phyloP scores from a whole-genome alignment of 768 basidiomycete species.

The Mycena chlorophos region DNA sequence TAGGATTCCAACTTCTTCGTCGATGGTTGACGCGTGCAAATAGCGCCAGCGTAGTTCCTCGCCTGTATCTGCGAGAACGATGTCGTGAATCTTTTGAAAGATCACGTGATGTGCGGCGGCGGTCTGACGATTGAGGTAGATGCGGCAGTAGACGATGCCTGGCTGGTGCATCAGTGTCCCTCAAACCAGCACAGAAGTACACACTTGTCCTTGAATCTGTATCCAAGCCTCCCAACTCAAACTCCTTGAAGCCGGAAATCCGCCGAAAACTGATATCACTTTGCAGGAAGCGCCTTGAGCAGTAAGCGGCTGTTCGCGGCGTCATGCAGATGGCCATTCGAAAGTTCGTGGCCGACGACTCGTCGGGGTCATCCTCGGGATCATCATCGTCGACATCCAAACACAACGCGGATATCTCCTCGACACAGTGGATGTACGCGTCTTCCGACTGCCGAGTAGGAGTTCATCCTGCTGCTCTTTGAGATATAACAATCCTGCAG shows the following conservation, averaged over 20 bases:
- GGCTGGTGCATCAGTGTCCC: background rate
- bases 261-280: slow-evolving; percentile 22
- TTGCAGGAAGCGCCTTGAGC: slow-evolving; percentile 23
- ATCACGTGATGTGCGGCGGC: slow-evolving; percentile 18
- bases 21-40: slow-evolving; percentile 3
- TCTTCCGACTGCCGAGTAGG: slow-evolving; percentile 3
- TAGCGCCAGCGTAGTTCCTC: slow-evolving; percentile 19
- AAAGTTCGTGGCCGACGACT: slow-evolving; percentile 1
- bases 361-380: slow-evolving; percentile 3
- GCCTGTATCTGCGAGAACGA: slow-evolving; percentile 20
- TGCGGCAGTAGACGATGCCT: slow-evolving; percentile 15
- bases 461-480: slow-evolving; percentile 15
- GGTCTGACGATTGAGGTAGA: slow-evolving; percentile 21
- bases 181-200: background rate
- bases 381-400: slow-evolving; percentile 11
- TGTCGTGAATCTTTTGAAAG: slow-evolving; percentile 14
- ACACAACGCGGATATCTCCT: background rate
- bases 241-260: slow-evolving; percentile 28
- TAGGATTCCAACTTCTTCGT: slow-evolving; percentile 14
- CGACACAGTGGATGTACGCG: slow-evolving; percentile 22
- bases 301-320: slow-evolving; percentile 19
- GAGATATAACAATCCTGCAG: slow-evolving; percentile 13
- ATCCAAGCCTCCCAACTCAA: slow-evolving; percentile 27
- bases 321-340: slow-evolving; percentile 30
- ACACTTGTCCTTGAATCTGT: slow-evolving; percentile 23